These are phyloP conservation scores for Eimeria zaria DNA, from an alignment of 169 alveolate genomes.

Conservation along the genomic window DNA sequence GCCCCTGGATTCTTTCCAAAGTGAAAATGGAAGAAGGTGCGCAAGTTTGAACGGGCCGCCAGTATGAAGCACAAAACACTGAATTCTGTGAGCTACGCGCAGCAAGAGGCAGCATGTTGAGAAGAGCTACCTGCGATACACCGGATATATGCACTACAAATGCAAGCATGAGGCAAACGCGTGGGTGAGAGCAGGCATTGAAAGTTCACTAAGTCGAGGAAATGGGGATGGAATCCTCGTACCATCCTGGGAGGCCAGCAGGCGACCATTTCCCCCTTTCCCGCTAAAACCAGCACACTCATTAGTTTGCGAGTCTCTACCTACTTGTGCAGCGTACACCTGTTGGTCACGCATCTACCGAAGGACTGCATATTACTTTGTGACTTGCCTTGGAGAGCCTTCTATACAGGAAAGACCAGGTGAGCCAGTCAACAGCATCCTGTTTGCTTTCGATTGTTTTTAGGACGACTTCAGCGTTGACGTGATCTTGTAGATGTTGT, in stretches of 20 bases:
- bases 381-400: slow-evolving; percentile 95
- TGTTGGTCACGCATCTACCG: not conserved
- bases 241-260: not conserved
- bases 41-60: not conserved
- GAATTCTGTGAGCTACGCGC: not conserved
- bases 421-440: slow-evolving; percentile 99
- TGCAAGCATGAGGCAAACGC: not conserved
- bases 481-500: slow-evolving; percentile 96
- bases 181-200: not conserved
- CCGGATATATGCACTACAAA: not conserved
- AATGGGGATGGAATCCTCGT: not conserved
- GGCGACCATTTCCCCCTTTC: not conserved
- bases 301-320: not conserved
- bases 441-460: slow-evolving; percentile 97
- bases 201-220: not conserved
- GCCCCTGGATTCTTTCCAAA: not conserved
- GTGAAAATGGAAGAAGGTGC: not conserved
- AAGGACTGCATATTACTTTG: not conserved
- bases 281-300: not conserved
- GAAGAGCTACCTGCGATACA: not conserved
- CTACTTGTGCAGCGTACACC: not conserved
- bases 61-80: no score
- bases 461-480: slow-evolving; percentile 99
- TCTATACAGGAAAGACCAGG: slow-evolving; percentile 99
- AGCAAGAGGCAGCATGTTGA: not conserved